Conservation (phyloP, 2,329 filamentous ascomycete species). For the Trichoderma lentiforme region DNA sequence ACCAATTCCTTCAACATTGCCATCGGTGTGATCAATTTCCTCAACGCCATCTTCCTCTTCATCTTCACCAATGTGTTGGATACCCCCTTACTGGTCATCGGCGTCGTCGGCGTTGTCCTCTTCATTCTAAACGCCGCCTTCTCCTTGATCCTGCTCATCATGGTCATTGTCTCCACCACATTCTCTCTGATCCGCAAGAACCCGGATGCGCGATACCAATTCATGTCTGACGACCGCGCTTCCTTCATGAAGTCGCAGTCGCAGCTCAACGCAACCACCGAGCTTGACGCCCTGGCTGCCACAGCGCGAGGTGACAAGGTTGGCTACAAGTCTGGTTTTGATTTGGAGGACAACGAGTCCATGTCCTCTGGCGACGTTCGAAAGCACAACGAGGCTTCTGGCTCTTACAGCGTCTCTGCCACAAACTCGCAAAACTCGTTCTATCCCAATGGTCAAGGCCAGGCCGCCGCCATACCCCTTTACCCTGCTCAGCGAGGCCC, state of each 20-base stretch:
- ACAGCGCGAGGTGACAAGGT: slow-evolving; percentile 83
- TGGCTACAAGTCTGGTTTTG: slow-evolving; percentile 37
- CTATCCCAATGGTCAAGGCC: slow-evolving; percentile 29
- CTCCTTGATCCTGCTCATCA: slow-evolving; percentile 74
- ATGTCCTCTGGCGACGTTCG: slow-evolving; percentile 39
- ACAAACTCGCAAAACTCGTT: slow-evolving; percentile 34
- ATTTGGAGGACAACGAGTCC: slow-evolving; percentile 42
- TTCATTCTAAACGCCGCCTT: slow-evolving; percentile 86
- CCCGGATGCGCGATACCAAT: slow-evolving; percentile 90
- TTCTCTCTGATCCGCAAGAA: slow-evolving; percentile 86
- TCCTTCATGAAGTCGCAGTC: slow-evolving; percentile 98
- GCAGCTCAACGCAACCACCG: slow-evolving; percentile 71
- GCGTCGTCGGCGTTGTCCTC: slow-evolving; percentile 84
- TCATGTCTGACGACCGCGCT: slow-evolving; percentile 92
- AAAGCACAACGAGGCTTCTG: slow-evolving; percentile 32
- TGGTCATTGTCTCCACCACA: slow-evolving; percentile 62
- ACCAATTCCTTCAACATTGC: slow-evolving; percentile 96
- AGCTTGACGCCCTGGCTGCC: slow-evolving; percentile 83
- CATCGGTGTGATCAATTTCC: slow-evolving; percentile 84
- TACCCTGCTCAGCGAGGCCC: slow-evolving; percentile 39
- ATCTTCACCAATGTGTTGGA: slow-evolving; percentile 86
- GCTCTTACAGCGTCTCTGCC: slow-evolving; percentile 20
- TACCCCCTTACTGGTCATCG: slow-evolving; percentile 76
- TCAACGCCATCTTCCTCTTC: slow-evolving; percentile 84
- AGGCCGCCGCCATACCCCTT: slow-evolving; percentile 41